Conservation (phyloP, 371 early-diverging fungal species). For the Apophysomyces ossiformis region DNA sequence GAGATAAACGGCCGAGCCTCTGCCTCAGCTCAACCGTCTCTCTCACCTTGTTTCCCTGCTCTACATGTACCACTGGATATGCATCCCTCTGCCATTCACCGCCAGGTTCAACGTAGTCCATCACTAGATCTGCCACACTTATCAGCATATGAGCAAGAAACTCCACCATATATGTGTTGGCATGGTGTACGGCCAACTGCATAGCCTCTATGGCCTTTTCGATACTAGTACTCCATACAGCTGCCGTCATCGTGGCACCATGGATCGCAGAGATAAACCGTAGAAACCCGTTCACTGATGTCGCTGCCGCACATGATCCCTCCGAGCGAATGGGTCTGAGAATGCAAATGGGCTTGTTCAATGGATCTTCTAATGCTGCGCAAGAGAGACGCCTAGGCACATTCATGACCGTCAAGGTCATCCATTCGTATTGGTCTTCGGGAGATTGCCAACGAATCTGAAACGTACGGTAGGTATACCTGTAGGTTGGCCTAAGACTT, state of each 20-base stretch:
- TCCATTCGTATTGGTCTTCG: slow-evolving; percentile 12
- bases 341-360: slow-evolving; percentile 10
- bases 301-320: not conserved
- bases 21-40: not conserved
- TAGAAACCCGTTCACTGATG: not conserved
- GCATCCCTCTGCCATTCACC: not conserved
- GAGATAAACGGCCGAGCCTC: slow-evolving; percentile 3
- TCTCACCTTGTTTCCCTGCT: not conserved
- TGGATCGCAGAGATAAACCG: not conserved
- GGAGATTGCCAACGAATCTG: slow-evolving; percentile 31
- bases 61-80: not conserved
- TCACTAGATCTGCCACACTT: slow-evolving; percentile 13
- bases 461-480: slow-evolving; percentile 23
- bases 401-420: slow-evolving; percentile 12
- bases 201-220: not conserved
- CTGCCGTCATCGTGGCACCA: not conserved
- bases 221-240: not conserved
- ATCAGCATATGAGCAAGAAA: slow-evolving; percentile 16
- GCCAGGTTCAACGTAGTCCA: slow-evolving; percentile 7
- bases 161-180: slow-evolving; percentile 13
- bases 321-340: slow-evolving; percentile 2
- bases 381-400: slow-evolving; percentile 13
- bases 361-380: not conserved
- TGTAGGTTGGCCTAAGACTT: slow-evolving; percentile 21
- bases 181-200: slow-evolving; percentile 1